Evolutionary conservation across 768 basidiomycete genomes (phyloP).

Genomic region (Butyriboletus loyo): DNA sequence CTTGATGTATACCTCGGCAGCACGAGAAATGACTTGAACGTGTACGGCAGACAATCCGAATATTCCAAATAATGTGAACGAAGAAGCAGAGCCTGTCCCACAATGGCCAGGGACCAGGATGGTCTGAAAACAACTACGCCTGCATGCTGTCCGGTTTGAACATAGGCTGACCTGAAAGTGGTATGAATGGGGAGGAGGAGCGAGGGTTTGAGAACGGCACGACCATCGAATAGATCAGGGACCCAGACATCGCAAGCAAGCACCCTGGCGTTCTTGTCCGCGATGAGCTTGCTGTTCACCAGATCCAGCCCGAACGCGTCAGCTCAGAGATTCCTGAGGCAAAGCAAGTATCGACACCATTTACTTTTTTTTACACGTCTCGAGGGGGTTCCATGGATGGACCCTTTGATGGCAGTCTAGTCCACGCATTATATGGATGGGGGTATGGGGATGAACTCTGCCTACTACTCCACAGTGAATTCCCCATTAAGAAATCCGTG

Average conservation of each 20-base stretch:
- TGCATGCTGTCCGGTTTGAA: conserved; percentile 26
- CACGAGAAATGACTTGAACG: conserved; percentile 28
- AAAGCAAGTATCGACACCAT: conserved; percentile 42
- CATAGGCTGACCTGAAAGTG: conserved; percentile 27
- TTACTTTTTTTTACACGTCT: conserved; percentile 36
- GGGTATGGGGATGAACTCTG: not conserved
- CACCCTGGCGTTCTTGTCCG: conserved; percentile 47
- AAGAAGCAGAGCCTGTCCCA: conserved; percentile 17
- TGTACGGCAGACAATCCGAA: conserved; percentile 16
- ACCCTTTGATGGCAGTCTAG: conserved; percentile 38
- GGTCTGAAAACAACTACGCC: conserved; percentile 27
- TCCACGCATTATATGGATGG: conserved; percentile 3
- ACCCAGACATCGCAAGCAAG: conserved; percentile 61
- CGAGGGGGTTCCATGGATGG: conserved; percentile 42
- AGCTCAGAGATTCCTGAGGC: conserved; percentile 20
- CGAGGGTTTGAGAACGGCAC: conserved; percentile 1
- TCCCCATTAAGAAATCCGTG: too few relatives aligned
- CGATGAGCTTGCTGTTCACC: conserved; percentile 53
- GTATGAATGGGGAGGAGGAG: not conserved
- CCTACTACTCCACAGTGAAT: too few relatives aligned
- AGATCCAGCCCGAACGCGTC: conserved; percentile 56
- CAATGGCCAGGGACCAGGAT: conserved; percentile 24
- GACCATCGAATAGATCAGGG: conserved; percentile 59
- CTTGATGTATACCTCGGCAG: conserved; percentile 19
- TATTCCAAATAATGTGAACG: conserved; percentile 17